phyloP scores from a whole-genome alignment of 139 green algal species.

The Picochlorum sp. region DNA sequence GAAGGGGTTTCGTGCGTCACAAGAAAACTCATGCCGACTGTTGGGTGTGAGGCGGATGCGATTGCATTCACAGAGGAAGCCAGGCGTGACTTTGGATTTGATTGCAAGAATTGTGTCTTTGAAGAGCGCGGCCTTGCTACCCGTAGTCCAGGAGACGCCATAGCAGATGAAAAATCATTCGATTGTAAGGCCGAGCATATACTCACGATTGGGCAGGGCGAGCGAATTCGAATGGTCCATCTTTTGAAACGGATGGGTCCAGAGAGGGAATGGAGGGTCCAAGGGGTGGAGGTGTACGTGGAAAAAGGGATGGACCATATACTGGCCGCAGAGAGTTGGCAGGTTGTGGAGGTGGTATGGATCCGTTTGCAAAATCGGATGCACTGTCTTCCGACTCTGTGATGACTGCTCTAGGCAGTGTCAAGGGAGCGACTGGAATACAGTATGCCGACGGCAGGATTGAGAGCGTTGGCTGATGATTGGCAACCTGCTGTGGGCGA shows the following conservation, averaged over 20 bases:
- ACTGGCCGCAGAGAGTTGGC: conserved; percentile 39
- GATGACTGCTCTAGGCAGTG: conserved; percentile 17
- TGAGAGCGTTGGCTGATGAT: background rate
- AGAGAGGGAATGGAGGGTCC: conserved; percentile 21
- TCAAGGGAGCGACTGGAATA: conserved; percentile 18
- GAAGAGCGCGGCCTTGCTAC: background rate
- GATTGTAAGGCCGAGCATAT: background rate
- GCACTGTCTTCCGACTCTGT: background rate
- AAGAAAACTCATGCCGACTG: conserved; percentile 61
- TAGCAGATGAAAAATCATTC: conserved; percentile 14
- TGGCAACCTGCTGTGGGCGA: background rate
- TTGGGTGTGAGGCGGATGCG: conserved; percentile 73
- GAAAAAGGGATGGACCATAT: conserved; percentile 43
- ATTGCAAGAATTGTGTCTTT: conserved; percentile 7
- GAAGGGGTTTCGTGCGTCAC: conserved; percentile 14
- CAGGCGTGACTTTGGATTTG: background rate
- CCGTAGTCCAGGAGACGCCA: conserved; percentile 15
- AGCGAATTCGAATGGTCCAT: conserved; percentile 34
- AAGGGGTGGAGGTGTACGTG: conserved; percentile 30
- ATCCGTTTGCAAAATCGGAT: conserved; percentile 27
- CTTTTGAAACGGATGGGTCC: conserved; percentile 27
- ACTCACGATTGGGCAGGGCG: background rate
- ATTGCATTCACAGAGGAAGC: conserved; percentile 29
- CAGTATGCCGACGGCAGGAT: conserved; percentile 1
- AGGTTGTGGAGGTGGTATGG: conserved; percentile 45